Evolutionary conservation across 225 moss, liverwort and hornwort species (phyloP).

Genomic region (Takakia lepidozioides): DNA sequence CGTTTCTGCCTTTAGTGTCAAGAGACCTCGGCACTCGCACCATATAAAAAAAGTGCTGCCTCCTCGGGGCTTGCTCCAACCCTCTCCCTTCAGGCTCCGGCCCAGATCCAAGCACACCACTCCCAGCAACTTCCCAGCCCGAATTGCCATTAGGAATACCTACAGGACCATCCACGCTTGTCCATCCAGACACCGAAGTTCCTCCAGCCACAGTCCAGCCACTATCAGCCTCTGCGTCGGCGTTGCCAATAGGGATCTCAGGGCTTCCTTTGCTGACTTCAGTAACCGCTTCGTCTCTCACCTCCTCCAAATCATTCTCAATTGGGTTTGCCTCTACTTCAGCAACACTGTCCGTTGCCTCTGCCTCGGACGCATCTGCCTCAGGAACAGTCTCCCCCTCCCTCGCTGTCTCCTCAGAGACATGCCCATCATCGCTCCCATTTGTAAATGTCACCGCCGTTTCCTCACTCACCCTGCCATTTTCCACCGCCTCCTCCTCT

Average conservation of each 20-base stretch:
- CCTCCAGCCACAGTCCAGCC: slow-evolving; percentile 22
- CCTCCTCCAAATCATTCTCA: slow-evolving; percentile 1
- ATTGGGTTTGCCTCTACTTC: neutral
- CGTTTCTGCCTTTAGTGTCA: slow-evolving; percentile 33
- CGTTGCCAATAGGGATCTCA: too few relatives aligned
- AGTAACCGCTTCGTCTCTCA: slow-evolving; percentile 5
- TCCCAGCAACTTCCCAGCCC: neutral
- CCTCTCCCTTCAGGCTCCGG: slow-evolving; percentile 5
- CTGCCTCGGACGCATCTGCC: too few relatives aligned
- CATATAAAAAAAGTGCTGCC: slow-evolving; percentile 42
- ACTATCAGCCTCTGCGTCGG: slow-evolving; percentile 1
- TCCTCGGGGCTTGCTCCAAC: slow-evolving; percentile 19
- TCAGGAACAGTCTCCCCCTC: too few relatives aligned
- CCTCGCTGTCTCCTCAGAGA: too few relatives aligned
- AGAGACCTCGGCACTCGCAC: slow-evolving; percentile 44
- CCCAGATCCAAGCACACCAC: slow-evolving; percentile 18
- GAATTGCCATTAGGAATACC: slow-evolving; percentile 10
- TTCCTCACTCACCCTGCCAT: too few relatives aligned
- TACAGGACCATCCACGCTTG: slow-evolving; percentile 19
- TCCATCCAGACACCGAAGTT: slow-evolving; percentile 16
- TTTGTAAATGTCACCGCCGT: too few relatives aligned
- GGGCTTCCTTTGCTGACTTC: too few relatives aligned
- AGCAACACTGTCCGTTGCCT: neutral
- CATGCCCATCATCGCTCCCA: too few relatives aligned
- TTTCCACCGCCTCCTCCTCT: too few relatives aligned